Conservation (phyloP, 345 rosid species). For the Citrus medica region DNA sequence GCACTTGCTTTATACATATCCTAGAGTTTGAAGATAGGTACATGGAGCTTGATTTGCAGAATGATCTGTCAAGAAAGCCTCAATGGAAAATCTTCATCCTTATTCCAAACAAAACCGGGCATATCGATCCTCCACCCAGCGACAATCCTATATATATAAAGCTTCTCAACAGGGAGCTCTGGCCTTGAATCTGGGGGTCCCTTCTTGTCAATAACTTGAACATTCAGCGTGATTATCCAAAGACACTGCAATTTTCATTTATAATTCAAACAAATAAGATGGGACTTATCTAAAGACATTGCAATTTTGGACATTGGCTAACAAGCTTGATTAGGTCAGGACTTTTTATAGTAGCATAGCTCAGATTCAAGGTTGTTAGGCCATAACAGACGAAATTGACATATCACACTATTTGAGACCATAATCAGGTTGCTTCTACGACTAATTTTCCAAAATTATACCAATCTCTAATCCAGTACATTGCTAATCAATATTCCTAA, state of each 20-base stretch:
- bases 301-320: slow-evolving; percentile 58
- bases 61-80: slow-evolving; percentile 30
- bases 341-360: slow-evolving; percentile 55
- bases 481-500: slow-evolving; percentile 25
- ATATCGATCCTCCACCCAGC: slow-evolving; percentile 72
- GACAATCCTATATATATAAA: slow-evolving; percentile 18
- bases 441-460: slow-evolving; percentile 20
- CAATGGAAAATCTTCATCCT: slow-evolving; percentile 49
- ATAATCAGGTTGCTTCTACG: slow-evolving; percentile 15
- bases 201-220: no score
- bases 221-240: no score
- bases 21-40: neutral
- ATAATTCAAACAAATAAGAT: neutral
- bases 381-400: slow-evolving; percentile 44
- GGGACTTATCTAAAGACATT: slow-evolving; percentile 71
- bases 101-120: slow-evolving; percentile 72
- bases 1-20: slow-evolving; percentile 27
- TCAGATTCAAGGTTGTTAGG: slow-evolving; percentile 76
- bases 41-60: neutral
- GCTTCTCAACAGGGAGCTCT: no score
- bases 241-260: neutral
- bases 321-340: slow-evolving; percentile 69
- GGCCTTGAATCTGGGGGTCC: no score
- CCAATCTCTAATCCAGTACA: slow-evolving; percentile 13
- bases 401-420: slow-evolving; percentile 30